Evolutionary conservation across 1,284 basidiomycete genomes (phyloP), one percentile per base, ranked within the genome.

Genomic region (Cutaneotrichosporon cutaneum): DNA sequence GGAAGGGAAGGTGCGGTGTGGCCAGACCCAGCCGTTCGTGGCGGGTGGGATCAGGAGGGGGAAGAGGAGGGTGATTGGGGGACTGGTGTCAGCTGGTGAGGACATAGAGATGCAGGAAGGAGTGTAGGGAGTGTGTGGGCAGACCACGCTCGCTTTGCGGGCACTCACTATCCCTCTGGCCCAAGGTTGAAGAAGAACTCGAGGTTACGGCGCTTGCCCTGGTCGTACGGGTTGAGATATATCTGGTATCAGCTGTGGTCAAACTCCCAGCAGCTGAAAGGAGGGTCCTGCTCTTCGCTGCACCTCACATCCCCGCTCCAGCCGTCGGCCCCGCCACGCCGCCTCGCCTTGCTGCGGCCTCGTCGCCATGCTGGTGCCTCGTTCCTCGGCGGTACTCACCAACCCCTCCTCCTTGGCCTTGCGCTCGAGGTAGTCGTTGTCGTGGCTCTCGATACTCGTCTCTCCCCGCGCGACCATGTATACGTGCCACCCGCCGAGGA

Each of bases 201-300:
- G 6, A 98, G 78, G 74, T 99, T 98, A 64, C 83, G 61, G 30
- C 77, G 83, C 64, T 75, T 86, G 82, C 95, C 95, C 7, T 96
- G 80, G 74, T 99, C 89, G 74, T 94, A 98, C 8, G 90, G 93
- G 72, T 98, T 98, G 21, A 91, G 82, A 71, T 96, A 98, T 0
- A 81, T 82, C 87, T 90, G 64, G 1, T 45, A 53, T 62, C 44
- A 63, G 52, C 45, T 26, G 22, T 36, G n/a, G n/a, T n/a, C n/a
- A n/a, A n/a, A n/a, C n/a, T 33, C 6, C 33, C 22, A n/a, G 35
- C 33, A 26, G 30, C 30, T 30, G 30, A 30, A 9, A 30, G 30
- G 30, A 30, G 4, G 30, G 30, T 30, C 30, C 5, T 9, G 30
- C 30, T n/a, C n/a, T n/a, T n/a, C n/a, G n/a, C n/a, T n/a, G n/a